These are phyloP conservation scores for Penicillium paxilli DNA, from an alignment of 495 filamentous ascomycete species.

Conservation along the genomic window DNA sequence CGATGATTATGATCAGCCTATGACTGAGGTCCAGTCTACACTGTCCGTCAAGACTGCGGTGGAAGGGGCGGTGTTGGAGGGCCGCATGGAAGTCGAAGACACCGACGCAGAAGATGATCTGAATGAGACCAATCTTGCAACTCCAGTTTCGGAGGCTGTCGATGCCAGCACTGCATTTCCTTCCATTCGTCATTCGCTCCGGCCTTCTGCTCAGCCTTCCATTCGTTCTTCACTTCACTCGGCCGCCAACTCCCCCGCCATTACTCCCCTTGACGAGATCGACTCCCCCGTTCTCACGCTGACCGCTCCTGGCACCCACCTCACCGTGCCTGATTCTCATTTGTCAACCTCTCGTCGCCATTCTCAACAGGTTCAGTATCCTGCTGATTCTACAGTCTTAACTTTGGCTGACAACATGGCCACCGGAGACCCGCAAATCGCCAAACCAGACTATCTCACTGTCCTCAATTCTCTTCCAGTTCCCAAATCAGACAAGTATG, in stretches of 20 bases:
- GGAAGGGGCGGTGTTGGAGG: constrained; percentile 2
- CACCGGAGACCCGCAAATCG: not conserved
- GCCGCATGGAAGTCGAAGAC: not conserved
- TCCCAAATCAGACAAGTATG: constrained; percentile 12
- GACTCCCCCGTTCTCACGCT: not conserved
- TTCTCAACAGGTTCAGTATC: constrained; percentile 3
- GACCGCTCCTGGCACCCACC: not conserved
- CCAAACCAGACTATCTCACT: constrained; percentile 10
- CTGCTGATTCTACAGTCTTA: not conserved
- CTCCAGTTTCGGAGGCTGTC: constrained; percentile 13
- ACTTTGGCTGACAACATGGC: not conserved
- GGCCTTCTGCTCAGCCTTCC: constrained; percentile 4
- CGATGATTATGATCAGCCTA: constrained; percentile 2
- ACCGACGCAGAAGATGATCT: constrained; percentile 3
- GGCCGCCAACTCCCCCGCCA: not conserved
- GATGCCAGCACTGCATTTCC: not conserved
- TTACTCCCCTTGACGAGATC: constrained; percentile 4
- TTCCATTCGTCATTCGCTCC: constrained; percentile 9
- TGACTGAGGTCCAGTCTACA: constrained; percentile 2
- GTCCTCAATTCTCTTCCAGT: constrained; percentile 13
- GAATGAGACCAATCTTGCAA: constrained; percentile 8
- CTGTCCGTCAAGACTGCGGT: constrained; percentile 1
- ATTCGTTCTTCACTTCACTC: constrained; percentile 2
- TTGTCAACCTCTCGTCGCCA: not conserved
- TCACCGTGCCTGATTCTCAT: constrained; percentile 1